A percentile compares a stretch with the other conserved stretches of the same genome.
phyloP scores from a whole-genome alignment of 73 alveolate genomes.

The Breviolum minutum region DNA sequence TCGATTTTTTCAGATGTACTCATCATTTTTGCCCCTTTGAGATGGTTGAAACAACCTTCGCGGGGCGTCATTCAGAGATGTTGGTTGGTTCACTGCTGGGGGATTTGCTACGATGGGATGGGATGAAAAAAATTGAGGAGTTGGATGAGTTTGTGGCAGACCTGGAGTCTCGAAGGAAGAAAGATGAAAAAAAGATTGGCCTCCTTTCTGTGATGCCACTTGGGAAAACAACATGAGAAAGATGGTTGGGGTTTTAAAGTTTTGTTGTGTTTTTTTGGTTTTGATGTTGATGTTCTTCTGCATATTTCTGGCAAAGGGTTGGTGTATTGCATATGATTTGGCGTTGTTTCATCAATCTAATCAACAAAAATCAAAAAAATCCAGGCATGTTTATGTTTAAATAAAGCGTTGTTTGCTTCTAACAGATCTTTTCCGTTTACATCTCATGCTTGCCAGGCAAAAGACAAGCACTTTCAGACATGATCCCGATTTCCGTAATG shows the following conservation, averaged over 20 bases:
- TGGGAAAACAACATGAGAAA: background rate
- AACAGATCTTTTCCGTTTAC: background rate
- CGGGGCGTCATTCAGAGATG: background rate
- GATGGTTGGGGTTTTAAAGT: background rate
- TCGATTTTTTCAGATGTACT: too few species aligned
- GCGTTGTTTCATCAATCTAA: too few species aligned
- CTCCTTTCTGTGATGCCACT: slow-evolving; percentile 73
- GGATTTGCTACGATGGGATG: too few species aligned
- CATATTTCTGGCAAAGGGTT: background rate
- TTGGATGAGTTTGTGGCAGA: slow-evolving; percentile 64
- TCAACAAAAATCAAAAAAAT: too few species aligned
- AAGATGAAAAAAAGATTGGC: slow-evolving; percentile 47
- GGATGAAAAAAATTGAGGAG: background rate
- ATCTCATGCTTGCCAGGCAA: slow-evolving; percentile 4
- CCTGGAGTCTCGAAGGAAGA: background rate
- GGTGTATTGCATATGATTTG: background rate
- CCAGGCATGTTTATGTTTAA: too few species aligned
- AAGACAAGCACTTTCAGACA: slow-evolving; percentile 84
- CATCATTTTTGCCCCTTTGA: background rate
- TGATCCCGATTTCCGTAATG: slow-evolving; percentile 26
- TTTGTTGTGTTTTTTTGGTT: background rate
- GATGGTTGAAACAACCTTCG: background rate
- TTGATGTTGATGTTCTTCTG: background rate
- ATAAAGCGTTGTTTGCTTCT: too few species aligned
- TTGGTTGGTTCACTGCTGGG: background rate